phyloP scores from a whole-genome alignment of 805 yeast species.

The Myxozyma monticola region DNA sequence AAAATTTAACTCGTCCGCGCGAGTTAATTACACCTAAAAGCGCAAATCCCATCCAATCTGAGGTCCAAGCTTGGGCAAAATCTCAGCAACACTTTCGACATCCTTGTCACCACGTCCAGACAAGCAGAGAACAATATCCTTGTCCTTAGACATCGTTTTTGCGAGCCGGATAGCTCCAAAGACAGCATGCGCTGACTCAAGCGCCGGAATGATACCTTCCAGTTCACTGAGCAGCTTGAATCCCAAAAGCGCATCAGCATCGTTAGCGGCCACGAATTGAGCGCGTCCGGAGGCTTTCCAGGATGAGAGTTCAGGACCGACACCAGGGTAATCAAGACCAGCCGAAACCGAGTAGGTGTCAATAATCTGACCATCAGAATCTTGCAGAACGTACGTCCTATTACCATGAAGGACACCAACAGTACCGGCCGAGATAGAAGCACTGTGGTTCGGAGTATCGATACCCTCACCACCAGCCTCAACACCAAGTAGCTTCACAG shows the following conservation, averaged over 20 bases:
- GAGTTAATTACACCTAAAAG: conserved; percentile 51
- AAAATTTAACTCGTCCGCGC: neutral
- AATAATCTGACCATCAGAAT: conserved; percentile 89
- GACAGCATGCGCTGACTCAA: conserved; percentile 96
- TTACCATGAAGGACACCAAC: conserved; percentile 99
- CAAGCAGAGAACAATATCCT: conserved; percentile 81
- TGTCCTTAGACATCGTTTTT: conserved; percentile 72
- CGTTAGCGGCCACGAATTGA: conserved; percentile 85
- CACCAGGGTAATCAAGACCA: conserved; percentile 98
- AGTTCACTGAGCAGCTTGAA: conserved; percentile 84
- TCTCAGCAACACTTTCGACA: conserved; percentile 95
- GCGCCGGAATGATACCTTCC: conserved; percentile 98
- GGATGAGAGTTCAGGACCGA: conserved; percentile 94
- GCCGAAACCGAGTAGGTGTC: conserved; percentile 99
- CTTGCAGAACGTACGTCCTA: conserved; percentile 88
- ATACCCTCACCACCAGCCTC: conserved; percentile 99
- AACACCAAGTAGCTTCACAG: conserved; percentile 83
- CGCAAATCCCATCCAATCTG: conserved; percentile 94
- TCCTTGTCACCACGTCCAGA: conserved; percentile 99
- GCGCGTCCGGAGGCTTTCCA: conserved; percentile 97
- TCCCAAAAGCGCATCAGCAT: conserved; percentile 91
- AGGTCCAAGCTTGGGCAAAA: conserved; percentile 85
- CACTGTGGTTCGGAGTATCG: conserved; percentile 85
- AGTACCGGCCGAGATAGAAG: conserved; percentile 89
- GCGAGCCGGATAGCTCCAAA: conserved; percentile 89